These are phyloP conservation scores for Cordyceps javanica DNA, from an alignment of 2,329 filamentous ascomycete genomes.

Conservation along the genomic window DNA sequence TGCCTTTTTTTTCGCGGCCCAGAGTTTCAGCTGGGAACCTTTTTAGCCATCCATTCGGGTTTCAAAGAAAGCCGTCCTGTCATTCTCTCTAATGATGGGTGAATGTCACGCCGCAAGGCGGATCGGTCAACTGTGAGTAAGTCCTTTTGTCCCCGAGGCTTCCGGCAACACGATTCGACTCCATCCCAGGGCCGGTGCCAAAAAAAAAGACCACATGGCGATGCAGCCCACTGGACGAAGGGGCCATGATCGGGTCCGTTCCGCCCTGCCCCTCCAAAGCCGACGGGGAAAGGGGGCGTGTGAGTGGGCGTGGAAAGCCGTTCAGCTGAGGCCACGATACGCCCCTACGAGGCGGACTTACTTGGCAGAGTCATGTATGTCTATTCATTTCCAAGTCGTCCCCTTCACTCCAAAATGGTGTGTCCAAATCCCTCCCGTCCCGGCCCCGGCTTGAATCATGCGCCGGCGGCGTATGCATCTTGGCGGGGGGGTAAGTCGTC, in stretches of 20 bases:
- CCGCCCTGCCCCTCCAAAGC: background rate
- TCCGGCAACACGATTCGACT: background rate
- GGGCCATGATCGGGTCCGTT: conserved; percentile 9
- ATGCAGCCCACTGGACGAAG: background rate
- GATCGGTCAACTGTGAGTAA: no score
- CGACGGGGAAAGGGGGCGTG: background rate
- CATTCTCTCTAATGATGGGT: no score
- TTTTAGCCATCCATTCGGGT: no score
- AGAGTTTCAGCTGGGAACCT: no score
- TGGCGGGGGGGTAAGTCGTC: background rate
- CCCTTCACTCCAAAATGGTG: background rate
- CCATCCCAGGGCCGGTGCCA: background rate
- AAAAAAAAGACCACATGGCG: conserved; percentile 6
- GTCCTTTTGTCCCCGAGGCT: background rate
- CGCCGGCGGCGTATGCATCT: conserved; percentile 3
- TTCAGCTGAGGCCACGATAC: conserved; percentile 9
- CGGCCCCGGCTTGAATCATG: background rate
- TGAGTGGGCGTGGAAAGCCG: background rate
- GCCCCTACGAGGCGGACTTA: background rate
- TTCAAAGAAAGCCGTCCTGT: no score
- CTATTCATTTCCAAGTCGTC: conserved; percentile 1
- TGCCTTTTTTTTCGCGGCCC: background rate
- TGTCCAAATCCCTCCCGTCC: background rate
- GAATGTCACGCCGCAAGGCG: no score
- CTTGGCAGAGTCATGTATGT: background rate